Evolutionary conservation across 805 yeast genomes (phyloP).

Genomic region (Jamesozyma spencerorum): DNA sequence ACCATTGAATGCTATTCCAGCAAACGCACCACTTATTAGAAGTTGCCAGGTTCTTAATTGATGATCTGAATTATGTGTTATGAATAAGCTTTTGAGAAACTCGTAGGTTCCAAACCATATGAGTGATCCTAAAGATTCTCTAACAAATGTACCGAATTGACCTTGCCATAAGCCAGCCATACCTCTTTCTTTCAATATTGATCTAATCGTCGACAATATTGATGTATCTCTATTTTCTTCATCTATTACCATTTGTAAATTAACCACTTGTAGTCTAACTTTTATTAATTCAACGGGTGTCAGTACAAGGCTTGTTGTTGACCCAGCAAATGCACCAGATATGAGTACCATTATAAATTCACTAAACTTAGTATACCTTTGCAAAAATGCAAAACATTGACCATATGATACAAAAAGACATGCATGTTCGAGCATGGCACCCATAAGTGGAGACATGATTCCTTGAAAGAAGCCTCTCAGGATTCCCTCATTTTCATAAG

Average conservation of each 20-base stretch:
- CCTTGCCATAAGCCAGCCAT: slow-evolving; percentile 79
- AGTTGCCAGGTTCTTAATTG: slow-evolving; percentile 36
- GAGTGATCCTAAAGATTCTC: slow-evolving; percentile 86
- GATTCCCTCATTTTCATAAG: slow-evolving; percentile 61
- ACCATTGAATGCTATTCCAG: slow-evolving; percentile 76
- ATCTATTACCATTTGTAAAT: slow-evolving; percentile 23
- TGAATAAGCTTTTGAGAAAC: slow-evolving; percentile 32
- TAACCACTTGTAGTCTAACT: slow-evolving; percentile 71
- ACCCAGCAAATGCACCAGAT: slow-evolving; percentile 78
- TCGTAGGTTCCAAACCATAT: slow-evolving; percentile 93
- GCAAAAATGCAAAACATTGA: slow-evolving; percentile 34
- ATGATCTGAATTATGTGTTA: slow-evolving; percentile 13
- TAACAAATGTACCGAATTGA: slow-evolving; percentile 64
- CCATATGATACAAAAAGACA: slow-evolving; percentile 63
- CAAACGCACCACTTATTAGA: slow-evolving; percentile 74
- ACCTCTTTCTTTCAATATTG: slow-evolving; percentile 48
- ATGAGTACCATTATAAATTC: slow-evolving; percentile 40
- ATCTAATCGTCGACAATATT: slow-evolving; percentile 32
- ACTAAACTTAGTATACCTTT: slow-evolving; percentile 21
- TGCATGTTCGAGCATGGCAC: slow-evolving; percentile 87
- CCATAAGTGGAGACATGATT: slow-evolving; percentile 69
- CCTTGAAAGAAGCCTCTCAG: slow-evolving; percentile 68
- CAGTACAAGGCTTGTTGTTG: slow-evolving; percentile 69
- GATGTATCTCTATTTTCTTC: slow-evolving; percentile 20
- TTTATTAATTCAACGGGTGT: slow-evolving; percentile 91